Evolutionary conservation across 371 early-diverging fungal species (phyloP), one percentile per base, ranked within the genome.

Genomic region (Amoeboaphelidium occidentale): DNA sequence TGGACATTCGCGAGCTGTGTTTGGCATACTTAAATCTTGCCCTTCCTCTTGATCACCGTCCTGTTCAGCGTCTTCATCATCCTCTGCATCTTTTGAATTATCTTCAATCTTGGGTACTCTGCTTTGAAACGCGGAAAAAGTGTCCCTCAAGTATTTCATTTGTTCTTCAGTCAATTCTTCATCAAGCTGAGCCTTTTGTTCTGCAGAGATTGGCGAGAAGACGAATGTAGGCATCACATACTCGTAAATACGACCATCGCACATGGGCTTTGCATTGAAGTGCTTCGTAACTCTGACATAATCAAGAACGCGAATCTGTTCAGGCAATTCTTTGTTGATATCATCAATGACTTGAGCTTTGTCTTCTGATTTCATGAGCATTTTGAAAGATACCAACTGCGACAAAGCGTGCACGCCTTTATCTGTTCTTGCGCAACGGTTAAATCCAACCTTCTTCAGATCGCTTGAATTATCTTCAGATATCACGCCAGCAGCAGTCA

Each of bases 361-460:
- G 42, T 78, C 79, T 21, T 61, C 48, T 25, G 45, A 28, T 12
- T 46, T 13, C 12, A 27, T 23, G 1, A 56, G 55, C 52, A 70
- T 64, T 66, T 98, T 98, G 27, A 83, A 57, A 1, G 87, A 79
- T 23, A 92, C 76, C 1, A 98, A 77, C 51, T 94, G 87, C 26
- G 96, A 88, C 24, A 85, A 87, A 23, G 99, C 99, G 61, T 94
- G 96, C 0, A 99, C 99, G 13, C 99, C 99, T 66, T 98, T 98
- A 62, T 99, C 99, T 0, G 99, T 99, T 24, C 99, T 70, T 2
- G 94, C 97, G 2, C 90, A 79, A 47, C 99, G 66, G 69, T 64
- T 61, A 58, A 85, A 69, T 25, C 70, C 67, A 25, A 78, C 81
- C 65, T 87, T 87, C 54, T 73, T 74, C 39, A 73, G 76, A 56